These are phyloP conservation scores for Astrocystis sublimbata DNA, from an alignment of 495 filamentous ascomycete genomes.

Conservation along the genomic window DNA sequence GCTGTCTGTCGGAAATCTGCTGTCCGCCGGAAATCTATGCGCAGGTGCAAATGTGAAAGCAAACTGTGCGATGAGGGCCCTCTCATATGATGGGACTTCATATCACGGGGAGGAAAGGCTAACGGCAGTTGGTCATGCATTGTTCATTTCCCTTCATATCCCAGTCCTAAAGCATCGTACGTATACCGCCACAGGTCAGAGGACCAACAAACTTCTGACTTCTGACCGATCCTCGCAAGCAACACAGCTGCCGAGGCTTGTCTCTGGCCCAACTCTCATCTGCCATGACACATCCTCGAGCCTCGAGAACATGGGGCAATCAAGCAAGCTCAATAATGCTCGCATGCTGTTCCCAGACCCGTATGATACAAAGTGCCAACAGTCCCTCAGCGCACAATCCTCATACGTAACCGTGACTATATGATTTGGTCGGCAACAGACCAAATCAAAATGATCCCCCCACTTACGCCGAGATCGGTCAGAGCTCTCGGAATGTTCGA, in stretches of 20 bases:
- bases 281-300: slow-evolving; percentile 5
- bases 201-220: too few species aligned
- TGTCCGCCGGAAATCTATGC: too few species aligned
- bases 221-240: slow-evolving; percentile 7
- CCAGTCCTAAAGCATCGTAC: slow-evolving; percentile 7
- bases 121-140: slow-evolving; percentile 8
- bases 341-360: slow-evolving; percentile 11
- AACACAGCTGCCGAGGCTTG: not conserved
- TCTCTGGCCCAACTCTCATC: slow-evolving; percentile 11
- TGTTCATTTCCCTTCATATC: slow-evolving; percentile 20
- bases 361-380: slow-evolving; percentile 9
- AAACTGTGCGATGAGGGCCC: too few species aligned
- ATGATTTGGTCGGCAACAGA: slow-evolving; percentile 10
- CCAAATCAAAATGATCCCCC: slow-evolving; percentile 8
- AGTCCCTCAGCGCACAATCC: slow-evolving; percentile 8
- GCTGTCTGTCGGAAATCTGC: too few species aligned
- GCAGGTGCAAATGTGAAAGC: too few species aligned
- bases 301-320: slow-evolving; percentile 13
- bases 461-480: slow-evolving; percentile 16
- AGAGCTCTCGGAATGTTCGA: slow-evolving; percentile 10
- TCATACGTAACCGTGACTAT: slow-evolving; percentile 10
- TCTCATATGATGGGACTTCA: too few species aligned
- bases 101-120: not conserved
- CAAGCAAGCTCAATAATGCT: slow-evolving; percentile 11
- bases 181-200: slow-evolving; percentile 15